Evolutionary conservation across 139 green algal genomes (phyloP), one percentile per base, ranked within the genome.

Genomic region (Closterium sp.): DNA sequence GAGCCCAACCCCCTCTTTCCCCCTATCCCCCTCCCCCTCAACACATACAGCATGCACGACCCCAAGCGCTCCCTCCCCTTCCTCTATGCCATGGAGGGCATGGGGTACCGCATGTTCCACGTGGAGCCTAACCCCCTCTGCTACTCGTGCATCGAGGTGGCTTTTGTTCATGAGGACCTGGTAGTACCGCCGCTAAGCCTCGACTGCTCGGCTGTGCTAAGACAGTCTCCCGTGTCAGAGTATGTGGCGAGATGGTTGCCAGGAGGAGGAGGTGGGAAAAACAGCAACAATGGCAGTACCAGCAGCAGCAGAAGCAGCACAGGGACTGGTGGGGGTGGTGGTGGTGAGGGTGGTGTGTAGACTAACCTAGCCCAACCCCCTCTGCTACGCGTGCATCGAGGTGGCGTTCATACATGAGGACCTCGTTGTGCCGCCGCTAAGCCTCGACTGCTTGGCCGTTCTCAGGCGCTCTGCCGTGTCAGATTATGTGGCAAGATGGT

Each of bases 21-120:
- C 25, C 2, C 55, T 28, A 2, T 28, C 55, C 55, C 55, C 55
- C 12, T 4, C 25, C 12, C 55, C 55, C 38, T 66, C 38, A 16
- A 16, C 12, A 28, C 12, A 2, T 76, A 10, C 55, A 76, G 7
- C 35, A 89, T 85, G 55, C 55, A 76, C 55, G 25, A 76, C 2
- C 35, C 86, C 1, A 9, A 43, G 31, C n/a, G 23, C 9, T 84
- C 35, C 38, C 25, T 33, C 2, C 16, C 33, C 36, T 89, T 84
- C 12, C 33, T 92, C 5, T 38, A 23, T 19, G 33, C 90, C 28
- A 92, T 92, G 84, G 90, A 92, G 84, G n/a, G 33, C 25, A 87
- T 84, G 21, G 84, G 84, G 33, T 92, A 90, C 84, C 81, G 84
- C 28, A 84, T 92, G 85, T 92, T 92, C 34, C 90, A 92, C 8